Conservation (phyloP, 371 early-diverging fungal genomes). For the Mycotypha africana region DNA sequence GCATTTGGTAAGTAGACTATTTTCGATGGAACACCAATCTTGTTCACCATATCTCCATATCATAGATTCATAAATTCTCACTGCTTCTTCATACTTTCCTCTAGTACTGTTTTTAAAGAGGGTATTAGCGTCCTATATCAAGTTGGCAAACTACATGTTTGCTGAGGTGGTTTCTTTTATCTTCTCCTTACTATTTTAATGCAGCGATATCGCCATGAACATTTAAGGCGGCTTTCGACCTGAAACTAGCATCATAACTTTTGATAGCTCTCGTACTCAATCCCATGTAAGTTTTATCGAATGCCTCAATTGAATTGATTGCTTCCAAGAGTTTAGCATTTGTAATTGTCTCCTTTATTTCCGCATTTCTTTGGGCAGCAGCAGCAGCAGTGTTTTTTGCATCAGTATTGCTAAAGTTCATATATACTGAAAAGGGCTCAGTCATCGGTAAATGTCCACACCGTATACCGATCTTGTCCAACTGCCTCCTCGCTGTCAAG, state of each 20-base stretch:
- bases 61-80: slow-evolving; percentile 61
- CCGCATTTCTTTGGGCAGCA: too few relatives aligned
- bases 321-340: slow-evolving; percentile 64
- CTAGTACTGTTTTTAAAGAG: too few relatives aligned
- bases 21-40: slow-evolving; percentile 71
- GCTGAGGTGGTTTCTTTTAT: not conserved
- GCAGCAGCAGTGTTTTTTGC: slow-evolving; percentile 10
- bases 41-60: slow-evolving; percentile 58
- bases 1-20: slow-evolving; percentile 64
- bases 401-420: slow-evolving; percentile 18
- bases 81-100: slow-evolving; percentile 62
- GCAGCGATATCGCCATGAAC: slow-evolving; percentile 75
- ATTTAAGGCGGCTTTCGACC: slow-evolving; percentile 56
- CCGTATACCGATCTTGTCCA: slow-evolving; percentile 68
- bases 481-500: slow-evolving; percentile 69
- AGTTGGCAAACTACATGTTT: not conserved
- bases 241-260: slow-evolving; percentile 61
- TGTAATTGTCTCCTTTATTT: slow-evolving; percentile 41
- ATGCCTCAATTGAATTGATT: slow-evolving; percentile 54
- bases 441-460: slow-evolving; percentile 48
- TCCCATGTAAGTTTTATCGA: slow-evolving; percentile 70
- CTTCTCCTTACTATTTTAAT: slow-evolving; percentile 62
- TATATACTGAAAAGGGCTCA: slow-evolving; percentile 51
- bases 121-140: too few relatives aligned
- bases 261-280: slow-evolving; percentile 62